A percentile compares a stretch with the other conserved stretches of the same genome.
Evolutionary conservation across 306 rosid species (phyloP).

Genomic region (Lagenaria siceraria): DNA sequence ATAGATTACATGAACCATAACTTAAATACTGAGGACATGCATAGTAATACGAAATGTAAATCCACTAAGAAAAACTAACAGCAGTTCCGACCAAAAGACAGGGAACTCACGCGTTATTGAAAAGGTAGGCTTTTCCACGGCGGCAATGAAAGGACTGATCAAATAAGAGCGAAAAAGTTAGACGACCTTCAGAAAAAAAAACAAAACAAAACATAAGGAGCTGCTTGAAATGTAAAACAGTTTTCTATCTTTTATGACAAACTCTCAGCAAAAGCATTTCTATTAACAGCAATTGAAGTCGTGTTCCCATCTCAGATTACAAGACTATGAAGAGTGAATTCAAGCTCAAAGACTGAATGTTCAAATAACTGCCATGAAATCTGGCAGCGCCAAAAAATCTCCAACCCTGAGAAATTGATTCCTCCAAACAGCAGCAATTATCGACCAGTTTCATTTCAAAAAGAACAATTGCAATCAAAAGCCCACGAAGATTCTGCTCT

Average conservation of each 20-base stretch:
- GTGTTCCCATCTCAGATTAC: not conserved
- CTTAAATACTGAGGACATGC: not conserved
- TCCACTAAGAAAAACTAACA: not conserved
- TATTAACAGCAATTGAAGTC: not conserved
- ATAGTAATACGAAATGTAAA: not conserved
- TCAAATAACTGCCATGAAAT: not conserved
- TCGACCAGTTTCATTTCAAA: not conserved
- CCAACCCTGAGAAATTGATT: not conserved
- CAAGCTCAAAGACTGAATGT: not conserved
- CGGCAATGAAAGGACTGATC: slow-evolving; percentile 58
- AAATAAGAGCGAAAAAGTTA: not conserved
- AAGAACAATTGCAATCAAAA: not conserved
- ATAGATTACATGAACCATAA: not conserved
- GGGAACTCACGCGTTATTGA: slow-evolving; percentile 59
- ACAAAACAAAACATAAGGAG: not conserved
- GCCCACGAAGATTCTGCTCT: not conserved
- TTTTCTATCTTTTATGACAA: not conserved
- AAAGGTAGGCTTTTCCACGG: slow-evolving; percentile 76
- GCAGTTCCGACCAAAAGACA: not conserved
- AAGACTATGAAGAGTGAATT: not conserved
- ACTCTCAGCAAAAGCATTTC: not conserved
- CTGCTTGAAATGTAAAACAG: not conserved
- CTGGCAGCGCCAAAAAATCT: not conserved
- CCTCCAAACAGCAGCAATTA: not conserved
- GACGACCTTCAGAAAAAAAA: not conserved